Evolutionary conservation across 257 asterid species (phyloP).

Genomic region (Coffea canephora): DNA sequence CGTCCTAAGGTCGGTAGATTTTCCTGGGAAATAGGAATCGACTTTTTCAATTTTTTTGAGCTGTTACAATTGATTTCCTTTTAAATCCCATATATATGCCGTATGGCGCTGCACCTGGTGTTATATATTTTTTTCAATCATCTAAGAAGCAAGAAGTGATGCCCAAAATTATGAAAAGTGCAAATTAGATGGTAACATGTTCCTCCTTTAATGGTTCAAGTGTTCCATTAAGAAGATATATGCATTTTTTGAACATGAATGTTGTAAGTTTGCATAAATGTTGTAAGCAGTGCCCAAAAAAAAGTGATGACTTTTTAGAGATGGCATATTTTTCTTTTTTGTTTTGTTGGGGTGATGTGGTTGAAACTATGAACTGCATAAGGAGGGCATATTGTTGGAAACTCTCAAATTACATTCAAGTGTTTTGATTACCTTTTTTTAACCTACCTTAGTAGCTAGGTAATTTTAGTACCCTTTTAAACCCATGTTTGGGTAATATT

Average conservation of each 20-base stretch:
- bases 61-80: background rate
- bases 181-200: background rate
- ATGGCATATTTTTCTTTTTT: background rate
- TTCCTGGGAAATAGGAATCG: background rate
- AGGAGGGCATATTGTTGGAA: no score
- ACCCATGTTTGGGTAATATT: no score
- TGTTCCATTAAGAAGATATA: background rate
- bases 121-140: background rate
- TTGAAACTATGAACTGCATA: no score
- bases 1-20: constrained; percentile 61
- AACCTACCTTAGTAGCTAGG: no score
- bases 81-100: background rate
- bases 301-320: background rate
- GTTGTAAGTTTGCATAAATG: background rate
- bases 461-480: no score
- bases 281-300: background rate
- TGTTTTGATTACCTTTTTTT: no score
- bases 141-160: background rate
- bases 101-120: background rate
- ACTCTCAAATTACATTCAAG: no score
- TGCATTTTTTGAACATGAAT: background rate
- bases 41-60: background rate
- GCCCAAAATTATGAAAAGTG: background rate
- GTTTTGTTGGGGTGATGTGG: background rate
- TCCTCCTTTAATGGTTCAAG: background rate